Percentiles rank a stretch among this genome's conserved stretches.
phyloP scores from a whole-genome alignment of 1,139 yeast genomes.

The Debaryomyces nepalensis region DNA sequence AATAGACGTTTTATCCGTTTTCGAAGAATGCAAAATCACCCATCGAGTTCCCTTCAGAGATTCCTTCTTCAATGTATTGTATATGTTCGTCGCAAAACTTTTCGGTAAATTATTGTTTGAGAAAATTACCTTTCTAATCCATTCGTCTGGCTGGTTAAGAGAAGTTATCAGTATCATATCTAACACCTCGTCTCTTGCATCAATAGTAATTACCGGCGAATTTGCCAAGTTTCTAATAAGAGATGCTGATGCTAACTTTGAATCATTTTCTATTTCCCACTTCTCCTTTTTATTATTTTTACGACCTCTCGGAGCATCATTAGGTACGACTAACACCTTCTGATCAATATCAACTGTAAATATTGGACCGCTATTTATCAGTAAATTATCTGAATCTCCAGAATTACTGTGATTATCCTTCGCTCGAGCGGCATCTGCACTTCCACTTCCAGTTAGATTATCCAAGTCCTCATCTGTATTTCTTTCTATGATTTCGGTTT shows the following conservation, averaged over 20 bases:
- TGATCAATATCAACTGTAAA: conserved; percentile 53
- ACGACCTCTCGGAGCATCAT: conserved; percentile 72
- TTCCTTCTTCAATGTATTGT: conserved; percentile 73
- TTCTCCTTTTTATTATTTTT: conserved; percentile 78
- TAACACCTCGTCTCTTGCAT: conserved; percentile 79
- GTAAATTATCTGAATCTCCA: conserved; percentile 11
- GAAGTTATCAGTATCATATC: conserved; percentile 83
- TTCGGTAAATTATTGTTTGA: conserved; percentile 60
- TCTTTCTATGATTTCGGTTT: conserved; percentile 45
- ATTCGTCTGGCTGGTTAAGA: conserved; percentile 79
- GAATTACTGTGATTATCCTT: conserved; percentile 9
- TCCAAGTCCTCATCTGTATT: conserved; percentile 26
- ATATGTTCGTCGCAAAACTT: conserved; percentile 75
- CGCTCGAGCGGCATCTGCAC: conserved; percentile 12
- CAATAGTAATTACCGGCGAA: conserved; percentile 77
- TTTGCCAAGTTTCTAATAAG: conserved; percentile 58
- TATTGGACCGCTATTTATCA: conserved; percentile 27
- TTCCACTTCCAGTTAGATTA: conserved; percentile 15
- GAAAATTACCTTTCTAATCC: conserved; percentile 85
- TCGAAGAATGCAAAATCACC: conserved; percentile 75
- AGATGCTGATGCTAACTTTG: conserved; percentile 61
- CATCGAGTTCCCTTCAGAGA: conserved; percentile 70
- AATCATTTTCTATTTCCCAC: conserved; percentile 79
- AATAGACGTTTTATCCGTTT: conserved; percentile 70
- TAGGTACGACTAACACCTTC: conserved; percentile 64